These are phyloP conservation scores for Astragalus glycyphyllos DNA, from an alignment of 306 rosid species.

Conservation along the genomic window DNA sequence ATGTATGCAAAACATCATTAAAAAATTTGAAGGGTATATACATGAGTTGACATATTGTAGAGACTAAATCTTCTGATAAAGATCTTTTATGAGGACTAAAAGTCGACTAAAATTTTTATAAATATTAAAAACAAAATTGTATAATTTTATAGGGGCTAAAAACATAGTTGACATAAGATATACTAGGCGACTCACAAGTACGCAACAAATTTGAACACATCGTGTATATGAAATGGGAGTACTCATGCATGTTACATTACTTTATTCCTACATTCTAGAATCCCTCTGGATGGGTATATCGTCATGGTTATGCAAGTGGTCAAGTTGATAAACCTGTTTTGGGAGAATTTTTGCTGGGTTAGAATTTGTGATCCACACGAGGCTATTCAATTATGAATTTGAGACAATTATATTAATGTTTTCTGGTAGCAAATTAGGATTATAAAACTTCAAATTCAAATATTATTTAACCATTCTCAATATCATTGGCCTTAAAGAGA, in stretches of 20 bases:
- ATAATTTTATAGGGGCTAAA: too few species aligned
- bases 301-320: slow-evolving; percentile 9
- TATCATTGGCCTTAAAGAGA: slow-evolving; percentile 21
- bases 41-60: too few species aligned
- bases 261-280: slow-evolving; percentile 13
- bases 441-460: slow-evolving; percentile 16
- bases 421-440: slow-evolving; percentile 2
- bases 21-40: too few species aligned
- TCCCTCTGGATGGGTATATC: background rate
- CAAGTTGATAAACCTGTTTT: slow-evolving; percentile 21
- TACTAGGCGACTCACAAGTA: background rate
- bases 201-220: background rate
- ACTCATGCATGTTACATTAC: background rate
- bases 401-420: background rate
- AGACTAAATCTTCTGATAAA: too few species aligned
- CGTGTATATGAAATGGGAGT: background rate
- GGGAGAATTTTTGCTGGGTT: background rate
- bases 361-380: background rate
- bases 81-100: too few species aligned
- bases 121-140: too few species aligned
- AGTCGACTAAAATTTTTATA: too few species aligned
- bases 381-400: slow-evolving; percentile 6
- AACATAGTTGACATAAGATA: too few species aligned
- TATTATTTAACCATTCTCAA: slow-evolving; percentile 1
- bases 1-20: too few species aligned